phyloP scores from a whole-genome alignment of 176 grass and related monocot species.

The Zizania latifolia region DNA sequence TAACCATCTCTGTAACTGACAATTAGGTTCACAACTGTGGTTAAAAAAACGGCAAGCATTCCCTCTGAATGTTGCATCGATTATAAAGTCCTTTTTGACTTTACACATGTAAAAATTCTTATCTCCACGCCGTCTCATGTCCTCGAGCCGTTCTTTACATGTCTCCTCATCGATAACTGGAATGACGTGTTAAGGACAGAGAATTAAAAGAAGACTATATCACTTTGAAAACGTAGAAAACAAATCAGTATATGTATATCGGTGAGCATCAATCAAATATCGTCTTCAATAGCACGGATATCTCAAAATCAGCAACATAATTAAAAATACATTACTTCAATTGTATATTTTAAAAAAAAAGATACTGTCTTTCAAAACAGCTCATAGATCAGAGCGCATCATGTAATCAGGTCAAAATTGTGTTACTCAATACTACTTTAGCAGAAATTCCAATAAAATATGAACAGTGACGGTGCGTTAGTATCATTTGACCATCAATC shows the following conservation, averaged over 20 bases:
- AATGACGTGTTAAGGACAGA: background rate
- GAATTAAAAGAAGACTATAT: background rate
- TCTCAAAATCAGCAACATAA: background rate
- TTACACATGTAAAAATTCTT: slow-evolving; percentile 89
- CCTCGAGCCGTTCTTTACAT: slow-evolving; percentile 65
- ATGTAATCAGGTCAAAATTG: background rate
- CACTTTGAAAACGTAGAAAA: background rate
- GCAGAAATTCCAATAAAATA: background rate
- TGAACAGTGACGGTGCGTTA: background rate
- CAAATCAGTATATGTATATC: background rate
- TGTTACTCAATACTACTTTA: background rate
- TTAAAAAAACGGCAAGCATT: slow-evolving; percentile 91
- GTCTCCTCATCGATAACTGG: slow-evolving; percentile 77
- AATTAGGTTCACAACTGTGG: slow-evolving; percentile 87
- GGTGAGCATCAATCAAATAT: background rate
- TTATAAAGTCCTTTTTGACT: slow-evolving; percentile 81
- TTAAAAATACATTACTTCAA: background rate
- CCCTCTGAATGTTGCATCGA: slow-evolving; percentile 89
- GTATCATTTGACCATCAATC: background rate
- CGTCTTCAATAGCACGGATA: background rate
- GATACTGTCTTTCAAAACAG: background rate
- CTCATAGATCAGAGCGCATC: background rate
- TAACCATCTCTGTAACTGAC: slow-evolving; percentile 87
- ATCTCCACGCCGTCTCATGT: slow-evolving; percentile 68
- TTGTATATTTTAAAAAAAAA: background rate